Evolutionary conservation across 2,329 filamentous ascomycete genomes (phyloP).

Genomic region (Venturia pyrina): DNA sequence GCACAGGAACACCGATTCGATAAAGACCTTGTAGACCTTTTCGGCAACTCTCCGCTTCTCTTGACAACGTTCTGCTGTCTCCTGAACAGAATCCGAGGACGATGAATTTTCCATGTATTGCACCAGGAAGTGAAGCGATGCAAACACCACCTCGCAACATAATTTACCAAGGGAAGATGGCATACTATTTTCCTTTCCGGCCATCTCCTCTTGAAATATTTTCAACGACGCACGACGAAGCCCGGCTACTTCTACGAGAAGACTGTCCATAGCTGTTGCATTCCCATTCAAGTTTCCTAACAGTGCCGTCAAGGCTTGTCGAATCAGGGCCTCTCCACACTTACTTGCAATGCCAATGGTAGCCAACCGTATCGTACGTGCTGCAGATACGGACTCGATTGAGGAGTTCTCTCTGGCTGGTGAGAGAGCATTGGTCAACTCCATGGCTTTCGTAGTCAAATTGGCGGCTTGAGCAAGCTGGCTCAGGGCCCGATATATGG

Average conservation of each 20-base stretch:
- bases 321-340: not conserved
- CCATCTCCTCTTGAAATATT: not conserved
- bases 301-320: slow-evolving; percentile 20
- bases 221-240: slow-evolving; percentile 17
- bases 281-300: slow-evolving; percentile 23
- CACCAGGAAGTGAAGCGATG: not conserved
- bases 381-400: not conserved
- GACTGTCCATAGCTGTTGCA: slow-evolving; percentile 23
- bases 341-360: slow-evolving; percentile 3
- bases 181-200: not conserved
- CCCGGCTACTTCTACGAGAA: slow-evolving; percentile 26
- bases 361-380: slow-evolving; percentile 2
- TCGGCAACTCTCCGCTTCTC: slow-evolving; percentile 18
- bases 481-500: slow-evolving; percentile 6
- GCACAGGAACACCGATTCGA: slow-evolving; percentile 26
- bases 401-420: not conserved
- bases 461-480: slow-evolving; percentile 5
- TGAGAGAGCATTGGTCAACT: not conserved
- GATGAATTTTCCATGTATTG: slow-evolving; percentile 9
- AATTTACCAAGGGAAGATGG: not conserved
- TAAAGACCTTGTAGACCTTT: slow-evolving; percentile 23
- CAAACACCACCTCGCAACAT: slow-evolving; percentile 7
- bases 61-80: slow-evolving; percentile 17
- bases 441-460: slow-evolving; percentile 3
- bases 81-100: slow-evolving; percentile 16